phyloP scores from a whole-genome alignment of 345 rosid genomes.

The Brassica incana region DNA sequence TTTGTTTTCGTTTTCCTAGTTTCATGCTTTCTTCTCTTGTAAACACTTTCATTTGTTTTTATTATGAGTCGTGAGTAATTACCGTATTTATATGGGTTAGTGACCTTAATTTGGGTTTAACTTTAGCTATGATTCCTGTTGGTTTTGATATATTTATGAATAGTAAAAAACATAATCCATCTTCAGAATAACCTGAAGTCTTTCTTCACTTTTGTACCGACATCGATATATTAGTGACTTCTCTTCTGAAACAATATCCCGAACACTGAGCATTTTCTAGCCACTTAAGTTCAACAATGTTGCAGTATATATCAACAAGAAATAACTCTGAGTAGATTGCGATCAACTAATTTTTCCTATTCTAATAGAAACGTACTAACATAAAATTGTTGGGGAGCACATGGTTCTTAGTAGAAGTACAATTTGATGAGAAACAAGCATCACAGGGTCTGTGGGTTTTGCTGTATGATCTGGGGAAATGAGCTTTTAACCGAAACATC shows the following conservation, averaged over 20 bases:
- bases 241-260: neutral
- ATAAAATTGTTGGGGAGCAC: slow-evolving; percentile 38
- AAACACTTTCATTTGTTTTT: neutral
- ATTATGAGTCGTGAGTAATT: neutral
- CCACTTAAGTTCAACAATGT: slow-evolving; percentile 4
- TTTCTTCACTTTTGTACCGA: neutral
- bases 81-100: neutral
- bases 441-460: slow-evolving; percentile 30
- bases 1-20: neutral
- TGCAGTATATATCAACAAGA: slow-evolving; percentile 7
- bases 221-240: neutral
- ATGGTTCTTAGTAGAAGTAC: slow-evolving; percentile 36
- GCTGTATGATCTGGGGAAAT: slow-evolving; percentile 38
- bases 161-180: neutral
- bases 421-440: slow-evolving; percentile 31
- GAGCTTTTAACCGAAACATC: slow-evolving; percentile 37
- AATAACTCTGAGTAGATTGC: neutral
- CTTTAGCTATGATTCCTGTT: neutral
- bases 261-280: neutral
- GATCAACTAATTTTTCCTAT: neutral
- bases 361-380: slow-evolving; percentile 12
- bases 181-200: neutral
- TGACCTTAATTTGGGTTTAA: neutral
- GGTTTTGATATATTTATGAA: neutral
- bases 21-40: neutral